These are phyloP conservation scores for Lyophyllum atratum DNA, from an alignment of 768 basidiomycete genomes.

Conservation along the genomic window DNA sequence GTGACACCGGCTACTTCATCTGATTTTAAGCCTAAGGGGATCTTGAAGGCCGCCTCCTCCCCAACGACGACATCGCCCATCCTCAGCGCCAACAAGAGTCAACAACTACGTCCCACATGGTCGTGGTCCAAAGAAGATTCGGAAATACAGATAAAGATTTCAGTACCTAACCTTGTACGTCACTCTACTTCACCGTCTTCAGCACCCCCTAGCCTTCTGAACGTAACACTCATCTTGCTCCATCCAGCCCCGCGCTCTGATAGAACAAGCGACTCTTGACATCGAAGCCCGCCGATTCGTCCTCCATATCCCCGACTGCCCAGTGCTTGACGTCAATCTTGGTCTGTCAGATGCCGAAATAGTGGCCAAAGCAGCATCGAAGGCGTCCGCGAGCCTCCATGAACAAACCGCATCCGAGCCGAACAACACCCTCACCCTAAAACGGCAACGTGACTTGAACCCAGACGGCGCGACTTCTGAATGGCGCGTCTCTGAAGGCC, in stretches of 20 bases:
- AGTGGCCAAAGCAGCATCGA: slow-evolving; percentile 21
- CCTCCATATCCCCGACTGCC: slow-evolving; percentile 48
- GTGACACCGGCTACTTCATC: slow-evolving; percentile 17
- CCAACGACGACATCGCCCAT: slow-evolving; percentile 4
- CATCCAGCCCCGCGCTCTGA: slow-evolving; percentile 45
- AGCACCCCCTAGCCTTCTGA: background rate
- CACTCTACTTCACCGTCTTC: background rate
- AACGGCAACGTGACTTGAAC: slow-evolving; percentile 58
- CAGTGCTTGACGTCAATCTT: slow-evolving; percentile 60
- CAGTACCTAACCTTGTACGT: slow-evolving; percentile 62
- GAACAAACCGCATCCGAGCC: slow-evolving; percentile 28
- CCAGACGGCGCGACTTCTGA: slow-evolving; percentile 66
- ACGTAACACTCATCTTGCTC: background rate
- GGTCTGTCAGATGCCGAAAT: slow-evolving; percentile 58
- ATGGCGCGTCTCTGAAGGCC: slow-evolving; percentile 61
- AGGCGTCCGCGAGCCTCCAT: slow-evolving; percentile 14
- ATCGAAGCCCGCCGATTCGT: slow-evolving; percentile 63
- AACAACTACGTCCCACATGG: slow-evolving; percentile 46
- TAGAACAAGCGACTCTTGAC: slow-evolving; percentile 57
- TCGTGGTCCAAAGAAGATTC: slow-evolving; percentile 47
- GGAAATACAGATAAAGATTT: slow-evolving; percentile 48
- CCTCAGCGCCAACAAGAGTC: slow-evolving; percentile 1
- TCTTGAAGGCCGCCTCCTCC: slow-evolving; percentile 37
- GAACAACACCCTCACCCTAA: slow-evolving; percentile 45
- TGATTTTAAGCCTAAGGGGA: slow-evolving; percentile 36